phyloP scores from a whole-genome alignment of 2,329 filamentous ascomycete genomes.

The Coccinonectria pachysandricola region DNA sequence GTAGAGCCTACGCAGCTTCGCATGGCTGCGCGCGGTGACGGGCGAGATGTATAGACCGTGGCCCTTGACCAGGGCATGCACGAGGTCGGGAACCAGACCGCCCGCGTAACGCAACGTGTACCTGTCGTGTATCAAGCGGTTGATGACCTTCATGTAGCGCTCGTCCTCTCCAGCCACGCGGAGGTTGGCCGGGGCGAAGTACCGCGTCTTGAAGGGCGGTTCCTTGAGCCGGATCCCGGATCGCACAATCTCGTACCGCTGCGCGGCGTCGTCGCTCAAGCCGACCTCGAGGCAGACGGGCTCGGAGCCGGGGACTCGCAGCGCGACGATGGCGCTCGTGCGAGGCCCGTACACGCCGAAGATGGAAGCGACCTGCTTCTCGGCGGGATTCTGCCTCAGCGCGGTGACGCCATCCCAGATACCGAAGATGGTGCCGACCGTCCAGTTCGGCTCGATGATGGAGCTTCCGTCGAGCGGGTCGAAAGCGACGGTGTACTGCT shows the following conservation, averaged over 20 bases:
- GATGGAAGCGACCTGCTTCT: slow-evolving; percentile 37
- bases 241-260: slow-evolving; percentile 30
- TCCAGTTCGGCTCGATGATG: slow-evolving; percentile 48
- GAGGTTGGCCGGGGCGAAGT: slow-evolving; percentile 54
- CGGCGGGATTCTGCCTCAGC: slow-evolving; percentile 27
- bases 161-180: slow-evolving; percentile 42
- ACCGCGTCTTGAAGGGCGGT: slow-evolving; percentile 37
- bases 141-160: slow-evolving; percentile 39
- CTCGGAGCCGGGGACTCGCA: slow-evolving; percentile 32
- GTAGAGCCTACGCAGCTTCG: slow-evolving; percentile 49
- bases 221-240: slow-evolving; percentile 26
- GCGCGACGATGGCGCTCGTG: slow-evolving; percentile 44
- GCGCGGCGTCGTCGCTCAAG: slow-evolving; percentile 19
- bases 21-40: slow-evolving; percentile 37
- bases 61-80: slow-evolving; percentile 49
- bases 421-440: slow-evolving; percentile 49
- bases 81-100: slow-evolving; percentile 50
- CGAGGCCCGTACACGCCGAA: slow-evolving; percentile 45
- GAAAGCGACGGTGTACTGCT: slow-evolving; percentile 49
- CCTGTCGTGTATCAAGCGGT: slow-evolving; percentile 36
- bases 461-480: slow-evolving; percentile 55
- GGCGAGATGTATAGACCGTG: slow-evolving; percentile 52
- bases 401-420: slow-evolving; percentile 44
- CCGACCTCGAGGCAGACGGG: slow-evolving; percentile 43
- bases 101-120: slow-evolving; percentile 53